phyloP scores from a whole-genome alignment of 495 filamentous ascomycete species.

The Hypoxylon crocopeplum region DNA sequence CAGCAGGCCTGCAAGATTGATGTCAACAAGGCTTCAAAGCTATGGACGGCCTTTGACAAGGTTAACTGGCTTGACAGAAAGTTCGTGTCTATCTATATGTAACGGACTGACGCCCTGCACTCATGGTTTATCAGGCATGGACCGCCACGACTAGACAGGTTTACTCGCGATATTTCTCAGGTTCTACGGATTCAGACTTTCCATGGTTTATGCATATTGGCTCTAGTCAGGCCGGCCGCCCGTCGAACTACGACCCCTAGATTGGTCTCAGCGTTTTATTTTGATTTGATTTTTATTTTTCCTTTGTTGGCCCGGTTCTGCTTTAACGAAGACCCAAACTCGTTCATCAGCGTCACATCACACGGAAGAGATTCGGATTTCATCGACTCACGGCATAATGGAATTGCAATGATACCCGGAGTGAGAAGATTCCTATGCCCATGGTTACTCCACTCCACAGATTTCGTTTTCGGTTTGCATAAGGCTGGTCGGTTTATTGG shows the following conservation, averaged over 20 bases:
- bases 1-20: slow-evolving; percentile 98
- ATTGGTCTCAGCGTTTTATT: slow-evolving; percentile 23
- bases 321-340: too few species aligned
- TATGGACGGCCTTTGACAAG: slow-evolving; percentile 90
- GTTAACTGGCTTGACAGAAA: slow-evolving; percentile 83
- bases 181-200: background rate
- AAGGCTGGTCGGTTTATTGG: slow-evolving; percentile 14
- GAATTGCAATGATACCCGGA: slow-evolving; percentile 51
- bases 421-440: slow-evolving; percentile 35
- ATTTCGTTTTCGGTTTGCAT: slow-evolving; percentile 23
- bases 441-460: slow-evolving; percentile 45
- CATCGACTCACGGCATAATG: slow-evolving; percentile 42
- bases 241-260: slow-evolving; percentile 5
- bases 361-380: slow-evolving; percentile 25
- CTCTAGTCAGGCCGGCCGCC: slow-evolving; percentile 1
- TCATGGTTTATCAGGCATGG: slow-evolving; percentile 19
- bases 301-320: slow-evolving; percentile 14
- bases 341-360: slow-evolving; percentile 16
- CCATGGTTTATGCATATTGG: slow-evolving; percentile 15
- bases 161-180: too few species aligned
- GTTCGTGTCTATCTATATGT: slow-evolving; percentile 63
- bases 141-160: too few species aligned
- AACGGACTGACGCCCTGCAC: background rate
- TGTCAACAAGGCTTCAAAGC: slow-evolving; percentile 96
- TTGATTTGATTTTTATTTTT: slow-evolving; percentile 26